Percentiles rank a stretch among this genome's conserved stretches.
Evolutionary conservation across 176 grass and related monocot genomes (phyloP).

Genomic region (Puya raimondii): DNA sequence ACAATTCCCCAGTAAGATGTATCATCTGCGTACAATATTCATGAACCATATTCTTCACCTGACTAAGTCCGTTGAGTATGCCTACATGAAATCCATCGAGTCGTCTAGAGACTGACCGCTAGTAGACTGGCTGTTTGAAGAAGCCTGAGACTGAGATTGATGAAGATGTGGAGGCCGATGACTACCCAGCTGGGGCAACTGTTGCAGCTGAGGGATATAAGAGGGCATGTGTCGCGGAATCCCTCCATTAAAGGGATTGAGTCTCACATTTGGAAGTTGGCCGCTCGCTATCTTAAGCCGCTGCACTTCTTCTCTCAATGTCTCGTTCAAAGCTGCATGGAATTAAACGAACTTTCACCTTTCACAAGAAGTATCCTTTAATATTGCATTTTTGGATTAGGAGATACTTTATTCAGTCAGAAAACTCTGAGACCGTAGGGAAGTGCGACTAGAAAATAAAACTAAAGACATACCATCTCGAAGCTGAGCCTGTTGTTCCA

Average conservation of each 20-base stretch:
- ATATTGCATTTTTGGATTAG: no score
- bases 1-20: constrained; percentile 27
- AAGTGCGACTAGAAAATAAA: neutral
- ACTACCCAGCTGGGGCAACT: constrained; percentile 46
- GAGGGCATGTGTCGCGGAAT: constrained; percentile 26
- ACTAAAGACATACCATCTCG: constrained; percentile 57
- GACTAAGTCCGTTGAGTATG: neutral
- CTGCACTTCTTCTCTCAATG: constrained; percentile 76
- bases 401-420: no score
- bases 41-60: neutral
- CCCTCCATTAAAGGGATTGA: constrained; percentile 44
- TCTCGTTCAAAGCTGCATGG: constrained; percentile 63
- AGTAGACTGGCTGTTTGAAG: constrained; percentile 44
- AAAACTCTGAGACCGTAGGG: neutral
- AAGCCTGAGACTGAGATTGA: constrained; percentile 31
- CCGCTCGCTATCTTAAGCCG: constrained; percentile 64
- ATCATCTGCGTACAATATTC: neutral
- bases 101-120: constrained; percentile 51
- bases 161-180: constrained; percentile 32
- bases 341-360: constrained; percentile 3
- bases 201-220: constrained; percentile 48
- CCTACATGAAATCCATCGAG: constrained; percentile 73
- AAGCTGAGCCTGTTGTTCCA: constrained; percentile 99
- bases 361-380: no score
- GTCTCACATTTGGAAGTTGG: constrained; percentile 55